These are phyloP conservation scores for Arxiozyma telluris DNA, from an alignment of 1,139 yeast species.

Conservation along the genomic window DNA sequence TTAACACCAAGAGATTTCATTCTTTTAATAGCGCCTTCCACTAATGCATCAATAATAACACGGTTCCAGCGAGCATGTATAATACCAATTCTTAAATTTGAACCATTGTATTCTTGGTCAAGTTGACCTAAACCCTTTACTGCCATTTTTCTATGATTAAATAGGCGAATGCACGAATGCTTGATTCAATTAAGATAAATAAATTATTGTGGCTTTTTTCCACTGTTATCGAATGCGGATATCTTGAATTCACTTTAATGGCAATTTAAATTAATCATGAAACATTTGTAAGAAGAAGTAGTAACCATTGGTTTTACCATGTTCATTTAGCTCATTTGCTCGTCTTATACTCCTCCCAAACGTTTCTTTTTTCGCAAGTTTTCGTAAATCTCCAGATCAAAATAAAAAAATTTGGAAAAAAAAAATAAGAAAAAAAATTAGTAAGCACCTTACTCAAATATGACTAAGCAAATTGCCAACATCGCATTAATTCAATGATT, in stretches of 20 bases:
- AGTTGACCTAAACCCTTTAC: constrained; percentile 69
- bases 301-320: neutral
- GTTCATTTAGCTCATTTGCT: neutral
- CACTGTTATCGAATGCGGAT: neutral
- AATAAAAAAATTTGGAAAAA: neutral
- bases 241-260: neutral
- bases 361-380: neutral
- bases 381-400: too few relatives aligned
- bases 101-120: constrained; percentile 64
- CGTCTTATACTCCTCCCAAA: neutral
- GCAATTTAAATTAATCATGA: too few relatives aligned
- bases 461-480: neutral
- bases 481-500: neutral
- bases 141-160: constrained; percentile 42
- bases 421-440: too few relatives aligned
- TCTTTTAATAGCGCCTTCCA: constrained; percentile 62
- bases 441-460: neutral
- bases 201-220: neutral
- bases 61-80: constrained; percentile 94
- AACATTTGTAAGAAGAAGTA: neutral
- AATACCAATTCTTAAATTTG: constrained; percentile 65
- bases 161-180: constrained; percentile 5
- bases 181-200: neutral
- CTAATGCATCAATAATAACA: constrained; percentile 66
- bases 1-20: constrained; percentile 58